A percentile compares a stretch with the other conserved stretches of the same genome.
phyloP scores from a whole-genome alignment of 164 flowering plant species.

The Macadamia tetraphylla region DNA sequence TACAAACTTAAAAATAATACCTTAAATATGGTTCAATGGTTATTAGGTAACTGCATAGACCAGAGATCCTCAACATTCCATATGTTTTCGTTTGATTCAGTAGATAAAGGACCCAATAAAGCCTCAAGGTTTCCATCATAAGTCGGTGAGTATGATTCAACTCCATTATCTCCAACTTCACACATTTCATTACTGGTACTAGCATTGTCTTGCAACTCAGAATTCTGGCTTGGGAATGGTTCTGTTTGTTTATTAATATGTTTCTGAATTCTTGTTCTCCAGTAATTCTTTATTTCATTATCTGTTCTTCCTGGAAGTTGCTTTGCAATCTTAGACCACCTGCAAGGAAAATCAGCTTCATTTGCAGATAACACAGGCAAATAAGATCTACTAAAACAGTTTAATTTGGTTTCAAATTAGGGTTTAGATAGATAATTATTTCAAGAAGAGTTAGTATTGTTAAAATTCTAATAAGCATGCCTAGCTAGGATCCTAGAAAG shows the following conservation, averaged over 20 bases:
- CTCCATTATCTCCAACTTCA: slow-evolving; percentile 8
- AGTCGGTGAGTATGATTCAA: slow-evolving; percentile 35
- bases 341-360: slow-evolving; percentile 6
- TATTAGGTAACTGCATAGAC: slow-evolving; percentile 55
- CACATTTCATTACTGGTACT: slow-evolving; percentile 37
- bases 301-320: slow-evolving; percentile 78
- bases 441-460: no score
- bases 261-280: slow-evolving; percentile 78
- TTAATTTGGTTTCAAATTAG: no score
- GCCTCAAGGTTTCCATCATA: slow-evolving; percentile 24
- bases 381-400: no score
- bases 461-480: no score
- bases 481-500: no score
- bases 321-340: slow-evolving; percentile 86
- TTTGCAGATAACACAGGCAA: no score
- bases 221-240: slow-evolving; percentile 23
- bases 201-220: slow-evolving; percentile 16
- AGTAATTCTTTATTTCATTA: slow-evolving; percentile 70
- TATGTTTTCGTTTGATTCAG: slow-evolving; percentile 35
- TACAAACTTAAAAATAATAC: neutral
- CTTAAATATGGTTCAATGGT: slow-evolving; percentile 21
- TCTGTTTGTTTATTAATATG: slow-evolving; percentile 60
- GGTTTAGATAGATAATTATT: no score
- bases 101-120: slow-evolving; percentile 14
- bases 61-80: slow-evolving; percentile 73